phyloP scores from a whole-genome alignment of 441 rosid species.

The Raphanus hybrid region DNA sequence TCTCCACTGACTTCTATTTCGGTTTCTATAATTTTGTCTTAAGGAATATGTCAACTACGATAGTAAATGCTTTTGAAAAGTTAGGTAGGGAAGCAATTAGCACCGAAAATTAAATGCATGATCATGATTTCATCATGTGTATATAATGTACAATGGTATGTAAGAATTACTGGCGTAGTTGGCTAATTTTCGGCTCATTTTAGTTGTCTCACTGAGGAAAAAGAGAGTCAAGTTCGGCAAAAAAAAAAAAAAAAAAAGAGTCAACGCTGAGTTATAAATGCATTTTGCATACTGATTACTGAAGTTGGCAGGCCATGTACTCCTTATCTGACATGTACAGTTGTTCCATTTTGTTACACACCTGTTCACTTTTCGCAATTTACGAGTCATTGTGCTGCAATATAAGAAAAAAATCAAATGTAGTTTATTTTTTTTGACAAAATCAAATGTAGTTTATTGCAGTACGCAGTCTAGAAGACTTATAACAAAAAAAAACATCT shows the following conservation, averaged over 20 bases:
- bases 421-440: background rate
- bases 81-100: slow-evolving; percentile 32
- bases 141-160: background rate
- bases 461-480: background rate
- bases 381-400: slow-evolving; percentile 1
- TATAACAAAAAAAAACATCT: background rate
- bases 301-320: slow-evolving; percentile 30
- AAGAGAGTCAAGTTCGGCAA: slow-evolving; percentile 19
- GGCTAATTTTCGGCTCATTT: background rate
- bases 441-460: background rate
- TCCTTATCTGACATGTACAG: slow-evolving; percentile 36
- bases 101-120: slow-evolving; percentile 35
- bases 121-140: slow-evolving; percentile 33
- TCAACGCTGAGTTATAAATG: slow-evolving; percentile 38
- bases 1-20: too few relatives aligned
- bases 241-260: background rate
- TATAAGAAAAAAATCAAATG: background rate
- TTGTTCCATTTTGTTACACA: slow-evolving; percentile 33
- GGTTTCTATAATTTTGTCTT: too few relatives aligned
- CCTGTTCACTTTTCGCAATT: background rate
- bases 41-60: slow-evolving; percentile 20
- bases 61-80: slow-evolving; percentile 31
- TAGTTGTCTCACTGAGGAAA: slow-evolving; percentile 13
- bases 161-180: background rate
- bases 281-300: slow-evolving; percentile 26